Conservation (phyloP, 371 early-diverging fungal species). For the Apophysomyces elegans region DNA sequence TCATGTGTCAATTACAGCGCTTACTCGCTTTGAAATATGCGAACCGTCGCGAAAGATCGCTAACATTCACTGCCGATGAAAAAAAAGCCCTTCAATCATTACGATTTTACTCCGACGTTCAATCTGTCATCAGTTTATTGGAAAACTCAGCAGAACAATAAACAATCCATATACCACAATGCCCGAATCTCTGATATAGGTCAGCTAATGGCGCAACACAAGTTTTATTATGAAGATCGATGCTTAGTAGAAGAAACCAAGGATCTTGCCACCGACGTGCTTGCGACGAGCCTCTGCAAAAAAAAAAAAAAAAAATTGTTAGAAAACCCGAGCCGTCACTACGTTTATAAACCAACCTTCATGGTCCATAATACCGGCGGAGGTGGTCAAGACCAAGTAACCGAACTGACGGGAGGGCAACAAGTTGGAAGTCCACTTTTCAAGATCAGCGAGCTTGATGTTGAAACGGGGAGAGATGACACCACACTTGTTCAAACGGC, state of each 20-base stretch:
- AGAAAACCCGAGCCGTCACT: too few relatives aligned
- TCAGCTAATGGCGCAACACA: constrained; percentile 7
- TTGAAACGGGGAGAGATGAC: constrained; percentile 99
- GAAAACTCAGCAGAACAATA: constrained; percentile 4
- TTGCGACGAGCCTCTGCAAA: constrained; percentile 90
- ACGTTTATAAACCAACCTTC: constrained; percentile 42
- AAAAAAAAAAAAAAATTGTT: too few relatives aligned
- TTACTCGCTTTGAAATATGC: constrained; percentile 2
- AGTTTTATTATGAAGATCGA: constrained; percentile 6
- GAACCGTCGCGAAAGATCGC: constrained; percentile 7
- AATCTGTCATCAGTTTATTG: constrained; percentile 14
- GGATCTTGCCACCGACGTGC: constrained; percentile 99
- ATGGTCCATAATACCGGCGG: constrained; percentile 99
- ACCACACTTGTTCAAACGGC: constrained; percentile 99
- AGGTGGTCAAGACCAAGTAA: constrained; percentile 95
- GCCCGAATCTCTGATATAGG: not conserved
- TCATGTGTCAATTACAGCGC: not conserved
- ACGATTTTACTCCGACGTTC: constrained; percentile 34
- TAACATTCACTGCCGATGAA: constrained; percentile 21
- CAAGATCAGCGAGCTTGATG: constrained; percentile 92
- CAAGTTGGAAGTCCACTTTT: constrained; percentile 97
- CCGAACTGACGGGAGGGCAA: constrained; percentile 99
- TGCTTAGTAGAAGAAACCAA: constrained; percentile 79
- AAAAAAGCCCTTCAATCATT: constrained; percentile 29
- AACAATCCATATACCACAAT: not conserved